Conservation (phyloP, 129 eudicot species). For the Saposhnikovia divaricata region DNA sequence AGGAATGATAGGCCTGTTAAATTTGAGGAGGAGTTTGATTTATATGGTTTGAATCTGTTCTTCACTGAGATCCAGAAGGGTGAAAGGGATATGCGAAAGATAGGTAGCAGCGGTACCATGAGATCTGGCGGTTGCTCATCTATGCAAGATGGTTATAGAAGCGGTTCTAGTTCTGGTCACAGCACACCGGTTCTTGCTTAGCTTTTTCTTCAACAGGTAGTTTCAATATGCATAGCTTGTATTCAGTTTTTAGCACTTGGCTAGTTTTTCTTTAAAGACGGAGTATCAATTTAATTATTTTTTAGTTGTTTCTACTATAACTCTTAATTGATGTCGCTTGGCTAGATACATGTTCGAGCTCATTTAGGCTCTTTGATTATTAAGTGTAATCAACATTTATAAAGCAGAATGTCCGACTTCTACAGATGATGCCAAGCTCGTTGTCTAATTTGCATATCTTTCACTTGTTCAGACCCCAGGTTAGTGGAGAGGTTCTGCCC, state of each 20-base stretch:
- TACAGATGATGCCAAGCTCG: no score
- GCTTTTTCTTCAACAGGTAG: background rate
- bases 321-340: no score
- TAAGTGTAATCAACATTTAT: no score
- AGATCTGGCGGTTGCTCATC: slow-evolving; percentile 59
- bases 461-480: no score
- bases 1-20: slow-evolving; percentile 52
- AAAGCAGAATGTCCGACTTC: no score
- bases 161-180: slow-evolving; percentile 38
- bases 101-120: slow-evolving; percentile 78
- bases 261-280: background rate
- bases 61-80: slow-evolving; percentile 65
- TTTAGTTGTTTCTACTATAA: background rate
- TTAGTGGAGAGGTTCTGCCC: no score
- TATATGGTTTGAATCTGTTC: slow-evolving; percentile 74
- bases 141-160: slow-evolving; percentile 48
- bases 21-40: slow-evolving; percentile 73
- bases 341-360: no score
- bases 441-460: no score
- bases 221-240: background rate
- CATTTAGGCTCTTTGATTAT: no score
- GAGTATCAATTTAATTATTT: no score
- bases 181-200: background rate
- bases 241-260: background rate
- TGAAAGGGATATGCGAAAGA: slow-evolving; percentile 51